phyloP scores from a whole-genome alignment of 345 rosid species.

The Viola odorata region DNA sequence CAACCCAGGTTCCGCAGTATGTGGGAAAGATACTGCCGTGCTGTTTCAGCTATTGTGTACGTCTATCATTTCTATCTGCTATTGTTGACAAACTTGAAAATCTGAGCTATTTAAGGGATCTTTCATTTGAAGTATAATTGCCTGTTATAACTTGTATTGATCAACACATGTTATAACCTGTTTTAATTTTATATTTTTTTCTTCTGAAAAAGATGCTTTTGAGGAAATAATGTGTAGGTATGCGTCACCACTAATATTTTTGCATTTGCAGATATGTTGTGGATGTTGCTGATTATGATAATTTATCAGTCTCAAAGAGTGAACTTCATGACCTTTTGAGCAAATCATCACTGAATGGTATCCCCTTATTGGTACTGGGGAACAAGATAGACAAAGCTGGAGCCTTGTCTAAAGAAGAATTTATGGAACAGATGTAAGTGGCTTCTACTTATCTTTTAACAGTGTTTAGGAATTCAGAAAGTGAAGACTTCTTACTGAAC shows the following conservation, averaged over 20 bases:
- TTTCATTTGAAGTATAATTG: too few relatives aligned
- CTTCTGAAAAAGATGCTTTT: too few relatives aligned
- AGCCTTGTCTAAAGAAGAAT: conserved; percentile 50
- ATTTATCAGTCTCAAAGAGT: conserved; percentile 50
- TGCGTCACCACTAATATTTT: neutral
- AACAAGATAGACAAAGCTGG: conserved; percentile 69
- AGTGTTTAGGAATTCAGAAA: too few relatives aligned
- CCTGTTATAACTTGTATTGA: too few relatives aligned
- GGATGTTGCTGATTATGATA: conserved; percentile 66
- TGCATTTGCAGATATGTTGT: conserved; percentile 48
- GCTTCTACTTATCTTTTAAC: too few relatives aligned
- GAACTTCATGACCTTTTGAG: conserved; percentile 72
- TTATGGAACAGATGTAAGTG: conserved; percentile 53
- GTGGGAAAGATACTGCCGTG: conserved; percentile 82
- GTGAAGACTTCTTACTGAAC: too few relatives aligned
- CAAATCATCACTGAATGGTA: conserved; percentile 54
- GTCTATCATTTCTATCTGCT: neutral
- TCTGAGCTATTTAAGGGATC: too few relatives aligned
- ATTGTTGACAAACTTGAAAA: neutral
- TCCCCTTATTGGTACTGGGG: conserved; percentile 64
- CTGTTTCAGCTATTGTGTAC: conserved; percentile 69
- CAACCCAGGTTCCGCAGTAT: conserved; percentile 51
- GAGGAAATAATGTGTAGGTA: too few relatives aligned
- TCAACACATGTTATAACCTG: too few relatives aligned
- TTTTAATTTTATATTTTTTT: too few relatives aligned